These are phyloP conservation scores for Mortierella sp. DNA, from an alignment of 371 early-diverging fungal genomes.

Conservation along the genomic window DNA sequence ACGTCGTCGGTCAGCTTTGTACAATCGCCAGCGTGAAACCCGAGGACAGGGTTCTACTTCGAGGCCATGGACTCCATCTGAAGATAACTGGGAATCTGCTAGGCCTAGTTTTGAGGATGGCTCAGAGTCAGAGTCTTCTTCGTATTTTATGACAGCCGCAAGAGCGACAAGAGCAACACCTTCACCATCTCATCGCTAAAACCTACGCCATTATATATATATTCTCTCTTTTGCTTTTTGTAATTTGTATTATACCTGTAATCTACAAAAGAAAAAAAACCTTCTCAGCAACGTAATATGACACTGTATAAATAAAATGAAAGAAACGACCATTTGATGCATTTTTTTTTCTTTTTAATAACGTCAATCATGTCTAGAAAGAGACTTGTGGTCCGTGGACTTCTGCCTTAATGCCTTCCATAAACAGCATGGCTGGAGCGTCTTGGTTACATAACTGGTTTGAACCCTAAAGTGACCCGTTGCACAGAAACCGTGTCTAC, in stretches of 20 bases:
- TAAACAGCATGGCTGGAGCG: slow-evolving; percentile 7
- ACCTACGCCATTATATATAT: too few relatives aligned
- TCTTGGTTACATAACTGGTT: not conserved
- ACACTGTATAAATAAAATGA: too few relatives aligned
- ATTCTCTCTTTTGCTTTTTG: too few relatives aligned
- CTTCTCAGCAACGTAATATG: too few relatives aligned
- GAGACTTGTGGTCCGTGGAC: too few relatives aligned
- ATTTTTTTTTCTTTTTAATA: not conserved
- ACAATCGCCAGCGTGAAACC: slow-evolving; percentile 10
- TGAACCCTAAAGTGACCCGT: not conserved
- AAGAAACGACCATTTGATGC: not conserved
- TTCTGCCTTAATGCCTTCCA: not conserved
- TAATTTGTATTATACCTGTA: too few relatives aligned
- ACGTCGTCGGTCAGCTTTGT: slow-evolving; percentile 16
- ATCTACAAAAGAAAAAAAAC: too few relatives aligned
- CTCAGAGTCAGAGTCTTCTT: slow-evolving; percentile 6
- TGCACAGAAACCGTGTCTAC: slow-evolving; percentile 1
- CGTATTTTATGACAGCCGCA: not conserved
- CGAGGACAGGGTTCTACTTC: not conserved
- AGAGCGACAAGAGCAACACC: not conserved
- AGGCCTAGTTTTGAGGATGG: not conserved
- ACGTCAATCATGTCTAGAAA: too few relatives aligned
- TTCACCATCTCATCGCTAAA: not conserved
- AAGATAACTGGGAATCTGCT: not conserved
- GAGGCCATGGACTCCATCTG: slow-evolving; percentile 2